A percentile compares a stretch with the other conserved stretches of the same genome.
Evolutionary conservation across 2,329 filamentous ascomycete genomes (phyloP).

Genomic region (Myriosclerotinia scirpicola): DNA sequence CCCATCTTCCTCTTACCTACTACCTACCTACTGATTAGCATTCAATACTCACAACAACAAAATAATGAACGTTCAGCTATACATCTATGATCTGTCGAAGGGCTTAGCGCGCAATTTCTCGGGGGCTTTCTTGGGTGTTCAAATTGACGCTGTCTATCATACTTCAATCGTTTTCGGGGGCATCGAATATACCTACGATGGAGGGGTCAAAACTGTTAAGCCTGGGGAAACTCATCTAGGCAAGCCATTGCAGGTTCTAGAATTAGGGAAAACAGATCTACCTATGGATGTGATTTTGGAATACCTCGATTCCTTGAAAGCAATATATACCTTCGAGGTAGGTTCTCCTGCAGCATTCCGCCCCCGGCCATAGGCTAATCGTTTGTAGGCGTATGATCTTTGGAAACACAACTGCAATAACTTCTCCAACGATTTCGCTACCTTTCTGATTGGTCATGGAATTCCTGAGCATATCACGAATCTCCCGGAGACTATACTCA

Average conservation of each 20-base stretch:
- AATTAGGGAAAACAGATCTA: slow-evolving; percentile 74
- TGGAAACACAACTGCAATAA: slow-evolving; percentile 97
- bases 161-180: slow-evolving; percentile 82
- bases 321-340: slow-evolving; percentile 79
- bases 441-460: slow-evolving; percentile 82
- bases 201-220: slow-evolving; percentile 76
- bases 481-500: slow-evolving; percentile 80
- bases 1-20: slow-evolving; percentile 2
- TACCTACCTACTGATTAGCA: background rate
- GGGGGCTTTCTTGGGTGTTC: slow-evolving; percentile 58
- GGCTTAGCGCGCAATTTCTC: slow-evolving; percentile 52
- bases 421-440: slow-evolving; percentile 89
- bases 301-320: slow-evolving; percentile 79
- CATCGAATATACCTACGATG: slow-evolving; percentile 89
- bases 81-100: slow-evolving; percentile 75
- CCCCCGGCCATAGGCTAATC: slow-evolving; percentile 17
- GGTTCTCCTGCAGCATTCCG: background rate
- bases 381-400: slow-evolving; percentile 75
- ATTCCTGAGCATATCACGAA: slow-evolving; percentile 86
- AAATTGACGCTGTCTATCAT: slow-evolving; percentile 93
- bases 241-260: slow-evolving; percentile 71
- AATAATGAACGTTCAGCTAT: slow-evolving; percentile 71
- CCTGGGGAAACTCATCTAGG: slow-evolving; percentile 88
- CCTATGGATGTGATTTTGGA: slow-evolving; percentile 81
- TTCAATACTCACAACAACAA: slow-evolving; percentile 12